phyloP scores from a whole-genome alignment of 2,329 filamentous ascomycete species.

The Talaromyces atroroseus region DNA sequence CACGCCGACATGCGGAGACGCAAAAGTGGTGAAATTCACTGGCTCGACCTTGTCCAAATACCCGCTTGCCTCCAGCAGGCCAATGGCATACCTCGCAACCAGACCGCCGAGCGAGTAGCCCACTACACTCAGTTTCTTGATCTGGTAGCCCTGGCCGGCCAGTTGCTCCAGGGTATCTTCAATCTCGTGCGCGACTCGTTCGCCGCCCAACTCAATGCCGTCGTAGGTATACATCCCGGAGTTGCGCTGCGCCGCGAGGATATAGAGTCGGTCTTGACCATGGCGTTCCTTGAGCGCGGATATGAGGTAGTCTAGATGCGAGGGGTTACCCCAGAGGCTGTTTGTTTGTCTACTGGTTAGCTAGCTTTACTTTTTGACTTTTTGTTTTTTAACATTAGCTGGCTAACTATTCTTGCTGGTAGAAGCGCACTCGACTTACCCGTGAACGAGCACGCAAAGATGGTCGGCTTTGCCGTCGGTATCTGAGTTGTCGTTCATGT shows the following conservation, averaged over 20 bases:
- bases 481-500: slow-evolving; percentile 12
- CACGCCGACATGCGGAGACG: slow-evolving; percentile 75
- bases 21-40: slow-evolving; percentile 92
- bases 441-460: slow-evolving; percentile 58
- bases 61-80: slow-evolving; percentile 74
- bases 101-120: slow-evolving; percentile 89
- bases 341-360: not conserved
- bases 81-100: slow-evolving; percentile 79
- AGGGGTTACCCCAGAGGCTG: slow-evolving; percentile 58
- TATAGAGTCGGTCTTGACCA: slow-evolving; percentile 47
- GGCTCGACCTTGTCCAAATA: slow-evolving; percentile 74
- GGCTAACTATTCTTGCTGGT: not conserved
- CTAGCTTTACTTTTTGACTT: not conserved
- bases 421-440: slow-evolving; percentile 37
- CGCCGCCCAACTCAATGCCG: slow-evolving; percentile 63
- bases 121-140: slow-evolving; percentile 77
- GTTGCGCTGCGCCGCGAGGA: slow-evolving; percentile 53
- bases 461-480: slow-evolving; percentile 40
- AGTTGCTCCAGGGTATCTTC: slow-evolving; percentile 53
- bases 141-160: slow-evolving; percentile 59
- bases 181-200: slow-evolving; percentile 59
- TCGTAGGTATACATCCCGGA: slow-evolving; percentile 57
- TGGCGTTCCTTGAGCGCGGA: slow-evolving; percentile 48
- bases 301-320: slow-evolving; percentile 52
- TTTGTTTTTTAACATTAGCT: not conserved